These are phyloP conservation scores for Penicillium cataractarum DNA, from an alignment of 495 filamentous ascomycete species.

Conservation along the genomic window DNA sequence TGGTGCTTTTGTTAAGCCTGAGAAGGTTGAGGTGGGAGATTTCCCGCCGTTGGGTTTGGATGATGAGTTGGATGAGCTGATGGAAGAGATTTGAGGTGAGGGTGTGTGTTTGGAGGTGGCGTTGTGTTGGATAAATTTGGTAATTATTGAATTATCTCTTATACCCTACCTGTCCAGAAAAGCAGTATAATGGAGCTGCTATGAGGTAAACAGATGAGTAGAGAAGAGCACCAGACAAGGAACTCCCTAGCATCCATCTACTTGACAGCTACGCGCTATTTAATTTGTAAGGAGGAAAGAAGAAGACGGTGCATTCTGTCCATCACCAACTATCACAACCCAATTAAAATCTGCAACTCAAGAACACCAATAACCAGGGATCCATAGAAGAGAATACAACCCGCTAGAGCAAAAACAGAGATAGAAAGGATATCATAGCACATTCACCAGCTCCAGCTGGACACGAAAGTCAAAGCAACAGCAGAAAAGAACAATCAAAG, in stretches of 20 bases:
- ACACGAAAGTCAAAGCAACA: slow-evolving; percentile 4
- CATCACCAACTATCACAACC: slow-evolving; percentile 20
- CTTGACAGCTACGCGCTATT: background rate
- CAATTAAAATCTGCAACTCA: slow-evolving; percentile 11
- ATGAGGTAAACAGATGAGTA: no score
- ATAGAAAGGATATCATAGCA: slow-evolving; percentile 28
- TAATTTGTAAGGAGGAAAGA: background rate
- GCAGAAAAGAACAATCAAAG: background rate
- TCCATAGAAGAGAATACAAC: slow-evolving; percentile 6
- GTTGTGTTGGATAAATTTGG: background rate
- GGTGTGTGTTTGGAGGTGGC: slow-evolving; percentile 17
- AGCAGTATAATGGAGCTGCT: background rate
- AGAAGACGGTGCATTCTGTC: background rate
- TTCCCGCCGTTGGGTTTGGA: slow-evolving; percentile 64
- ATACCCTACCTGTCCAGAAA: no score
- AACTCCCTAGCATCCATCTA: background rate
- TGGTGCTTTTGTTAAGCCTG: slow-evolving; percentile 87
- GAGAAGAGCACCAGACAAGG: no score
- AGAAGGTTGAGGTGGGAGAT: slow-evolving; percentile 87
- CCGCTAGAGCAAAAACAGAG: slow-evolving; percentile 35
- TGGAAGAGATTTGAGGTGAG: slow-evolving; percentile 74
- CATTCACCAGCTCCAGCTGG: slow-evolving; percentile 21
- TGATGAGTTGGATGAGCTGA: slow-evolving; percentile 69
- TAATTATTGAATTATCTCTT: background rate
- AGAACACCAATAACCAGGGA: slow-evolving; percentile 27